Conservation (phyloP, 2,329 filamentous ascomycete genomes). For the Fusarium concolor region DNA sequence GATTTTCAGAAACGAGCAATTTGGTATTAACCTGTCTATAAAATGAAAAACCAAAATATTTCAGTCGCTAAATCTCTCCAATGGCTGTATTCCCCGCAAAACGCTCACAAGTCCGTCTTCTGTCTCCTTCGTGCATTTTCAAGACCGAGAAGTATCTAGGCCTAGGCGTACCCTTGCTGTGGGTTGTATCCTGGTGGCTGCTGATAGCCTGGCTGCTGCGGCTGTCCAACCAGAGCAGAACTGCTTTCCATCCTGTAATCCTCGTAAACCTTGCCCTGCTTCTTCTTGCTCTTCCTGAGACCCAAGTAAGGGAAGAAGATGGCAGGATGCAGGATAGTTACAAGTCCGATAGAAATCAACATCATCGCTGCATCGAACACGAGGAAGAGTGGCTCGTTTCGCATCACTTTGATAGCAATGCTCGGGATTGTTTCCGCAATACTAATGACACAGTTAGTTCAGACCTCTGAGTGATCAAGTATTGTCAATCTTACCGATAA, state of each 20-base stretch:
- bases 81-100: no score
- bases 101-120: no score
- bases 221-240: slow-evolving; percentile 9
- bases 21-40: not conserved
- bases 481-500: slow-evolving; percentile 27
- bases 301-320: slow-evolving; percentile 34
- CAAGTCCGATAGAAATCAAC: slow-evolving; percentile 20
- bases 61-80: no score
- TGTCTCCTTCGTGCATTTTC: no score
- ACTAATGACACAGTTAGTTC: slow-evolving; percentile 1
- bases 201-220: not conserved
- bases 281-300: slow-evolving; percentile 15
- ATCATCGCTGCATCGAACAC: slow-evolving; percentile 28
- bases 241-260: slow-evolving; percentile 14
- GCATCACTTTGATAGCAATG: slow-evolving; percentile 17
- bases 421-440: slow-evolving; percentile 30
- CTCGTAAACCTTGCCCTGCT: slow-evolving; percentile 17
- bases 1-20: no score
- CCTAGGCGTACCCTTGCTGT: slow-evolving; percentile 2
- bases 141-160: not conserved
- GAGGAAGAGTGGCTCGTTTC: slow-evolving; percentile 34
- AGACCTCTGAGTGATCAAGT: rapidly evolving
- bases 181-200: not conserved
- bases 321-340: slow-evolving; percentile 30
- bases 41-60: no score